These are phyloP conservation scores for Pyrus communis DNA, from an alignment of 306 rosid genomes.

Conservation along the genomic window DNA sequence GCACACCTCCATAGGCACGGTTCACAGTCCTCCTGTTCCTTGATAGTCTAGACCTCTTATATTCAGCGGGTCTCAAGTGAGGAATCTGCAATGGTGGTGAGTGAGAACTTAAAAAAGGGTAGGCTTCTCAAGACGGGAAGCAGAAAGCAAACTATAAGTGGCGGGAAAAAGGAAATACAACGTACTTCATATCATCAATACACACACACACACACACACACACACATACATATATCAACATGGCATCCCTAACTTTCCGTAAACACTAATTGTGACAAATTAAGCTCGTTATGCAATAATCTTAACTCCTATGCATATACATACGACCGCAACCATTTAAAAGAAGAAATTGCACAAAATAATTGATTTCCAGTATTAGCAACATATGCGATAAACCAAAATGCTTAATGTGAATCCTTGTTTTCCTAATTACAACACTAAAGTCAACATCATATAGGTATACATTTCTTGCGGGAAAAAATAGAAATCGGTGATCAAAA, in stretches of 20 bases:
- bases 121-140: background rate
- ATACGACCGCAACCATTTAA: background rate
- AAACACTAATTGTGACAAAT: background rate
- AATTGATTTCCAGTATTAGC: background rate
- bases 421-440: background rate
- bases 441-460: background rate
- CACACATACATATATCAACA: constrained; percentile 1
- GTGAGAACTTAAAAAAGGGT: background rate
- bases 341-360: background rate
- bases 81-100: constrained; percentile 46
- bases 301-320: background rate
- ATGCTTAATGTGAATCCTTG: background rate
- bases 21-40: constrained; percentile 73
- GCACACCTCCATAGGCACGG: constrained; percentile 69
- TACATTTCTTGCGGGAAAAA: background rate
- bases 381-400: background rate
- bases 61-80: constrained; percentile 67
- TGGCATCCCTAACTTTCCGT: background rate
- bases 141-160: background rate
- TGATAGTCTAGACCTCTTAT: constrained; percentile 63
- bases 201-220: no score
- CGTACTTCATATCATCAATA: background rate
- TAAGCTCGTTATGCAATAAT: background rate
- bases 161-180: background rate
- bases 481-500: background rate